Percentiles rank a stretch among this genome's conserved stretches.
These are phyloP conservation scores for Cryptococcus sp. DNA, from an alignment of 1,284 basidiomycete species.

Conservation along the genomic window DNA sequence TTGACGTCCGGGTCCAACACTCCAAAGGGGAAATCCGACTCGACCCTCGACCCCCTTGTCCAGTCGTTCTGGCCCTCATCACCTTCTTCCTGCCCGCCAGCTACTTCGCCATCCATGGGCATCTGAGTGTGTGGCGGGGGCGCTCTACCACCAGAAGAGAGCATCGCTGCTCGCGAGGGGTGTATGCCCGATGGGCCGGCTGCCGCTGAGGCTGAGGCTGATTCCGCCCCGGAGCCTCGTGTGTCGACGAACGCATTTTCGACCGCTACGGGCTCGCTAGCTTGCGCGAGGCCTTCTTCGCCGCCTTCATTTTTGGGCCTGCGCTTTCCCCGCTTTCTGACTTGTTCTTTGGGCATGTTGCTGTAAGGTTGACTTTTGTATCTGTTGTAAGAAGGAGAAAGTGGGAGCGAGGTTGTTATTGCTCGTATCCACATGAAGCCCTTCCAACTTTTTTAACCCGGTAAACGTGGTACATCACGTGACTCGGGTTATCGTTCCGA, in stretches of 20 bases:
- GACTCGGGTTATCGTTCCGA: too few species aligned
- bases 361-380: neutral
- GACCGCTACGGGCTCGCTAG: neutral
- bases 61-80: constrained; percentile 29
- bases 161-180: constrained; percentile 41
- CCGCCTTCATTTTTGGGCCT: constrained; percentile 44
- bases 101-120: neutral
- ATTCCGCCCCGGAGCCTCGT: constrained; percentile 13
- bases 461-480: too few species aligned
- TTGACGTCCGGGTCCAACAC: constrained; percentile 83
- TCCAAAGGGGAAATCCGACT: constrained; percentile 79
- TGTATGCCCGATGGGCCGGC: constrained; percentile 38
- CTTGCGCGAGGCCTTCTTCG: constrained; percentile 13
- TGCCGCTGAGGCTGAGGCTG: constrained; percentile 6
- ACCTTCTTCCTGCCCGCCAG: constrained; percentile 8
- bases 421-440: neutral
- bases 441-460: too few species aligned
- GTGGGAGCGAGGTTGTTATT: too few species aligned
- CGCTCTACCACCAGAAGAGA: constrained; percentile 29
- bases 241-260: constrained; percentile 2
- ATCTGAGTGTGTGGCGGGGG: constrained; percentile 3
- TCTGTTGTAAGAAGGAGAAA: too few species aligned
- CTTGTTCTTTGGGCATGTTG: constrained; percentile 51
- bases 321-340: constrained; percentile 51
- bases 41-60: constrained; percentile 40